A percentile compares a stretch with the other conserved stretches of the same genome.
These are phyloP conservation scores for Pseudogymnoascus sp. DNA, from an alignment of 2,329 filamentous ascomycete genomes.

Conservation along the genomic window DNA sequence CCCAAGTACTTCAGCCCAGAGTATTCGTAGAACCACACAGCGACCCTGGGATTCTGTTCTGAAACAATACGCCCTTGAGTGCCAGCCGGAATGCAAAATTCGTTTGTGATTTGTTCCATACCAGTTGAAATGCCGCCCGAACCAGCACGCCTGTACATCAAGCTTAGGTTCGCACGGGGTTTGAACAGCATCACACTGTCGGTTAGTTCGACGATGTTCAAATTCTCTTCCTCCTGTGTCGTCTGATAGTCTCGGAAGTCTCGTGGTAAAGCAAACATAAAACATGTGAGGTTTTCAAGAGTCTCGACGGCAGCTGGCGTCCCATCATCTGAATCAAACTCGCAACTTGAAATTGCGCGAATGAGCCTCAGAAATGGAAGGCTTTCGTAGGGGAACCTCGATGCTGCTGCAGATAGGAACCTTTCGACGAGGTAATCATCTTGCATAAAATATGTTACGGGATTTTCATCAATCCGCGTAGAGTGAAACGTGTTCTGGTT, in stretches of 20 bases:
- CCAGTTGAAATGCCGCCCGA: conserved; percentile 14
- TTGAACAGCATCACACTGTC: conserved; percentile 57
- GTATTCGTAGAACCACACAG: conserved; percentile 66
- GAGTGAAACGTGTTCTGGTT: not conserved
- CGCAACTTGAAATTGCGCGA: conserved; percentile 52
- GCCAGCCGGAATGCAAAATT: conserved; percentile 57
- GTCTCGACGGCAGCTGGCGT: conserved; percentile 48
- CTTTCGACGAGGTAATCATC: conserved; percentile 34
- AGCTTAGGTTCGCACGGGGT: conserved; percentile 29
- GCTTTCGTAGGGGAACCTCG: conserved; percentile 80
- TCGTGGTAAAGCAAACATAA: conserved; percentile 69
- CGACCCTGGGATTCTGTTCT: conserved; percentile 66
- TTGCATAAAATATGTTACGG: conserved; percentile 42
- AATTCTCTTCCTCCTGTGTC: conserved; percentile 77
- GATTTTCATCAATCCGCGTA: conserved; percentile 9
- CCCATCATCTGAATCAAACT: conserved; percentile 27
- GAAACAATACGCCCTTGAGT: conserved; percentile 66
- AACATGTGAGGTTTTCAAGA: conserved; percentile 59
- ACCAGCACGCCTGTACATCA: conserved; percentile 9
- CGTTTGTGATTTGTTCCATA: conserved; percentile 29
- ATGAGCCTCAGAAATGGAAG: conserved; percentile 68
- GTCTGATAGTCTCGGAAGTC: conserved; percentile 68
- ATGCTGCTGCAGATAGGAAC: conserved; percentile 56
- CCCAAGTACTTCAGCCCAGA: conserved; percentile 74
- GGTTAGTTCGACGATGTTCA: conserved; percentile 65